These are phyloP conservation scores for Clonostachys rhizophaga DNA, from an alignment of 2,329 filamentous ascomycete genomes.

Conservation along the genomic window DNA sequence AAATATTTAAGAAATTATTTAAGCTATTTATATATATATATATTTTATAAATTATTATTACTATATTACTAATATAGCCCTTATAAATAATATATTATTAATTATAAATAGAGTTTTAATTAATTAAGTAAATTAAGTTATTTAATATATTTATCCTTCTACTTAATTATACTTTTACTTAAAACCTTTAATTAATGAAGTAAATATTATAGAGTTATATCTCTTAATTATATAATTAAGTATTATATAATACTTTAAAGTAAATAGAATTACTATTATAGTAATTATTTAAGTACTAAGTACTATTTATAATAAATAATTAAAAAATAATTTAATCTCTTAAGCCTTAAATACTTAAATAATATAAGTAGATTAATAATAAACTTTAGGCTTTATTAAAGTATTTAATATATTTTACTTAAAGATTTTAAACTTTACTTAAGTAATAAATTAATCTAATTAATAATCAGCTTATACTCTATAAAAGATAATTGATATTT, in stretches of 20 bases:
- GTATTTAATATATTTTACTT: background rate
- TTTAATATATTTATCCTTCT: slow-evolving; percentile 1
- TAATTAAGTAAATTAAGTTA: background rate
- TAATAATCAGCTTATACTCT: background rate
- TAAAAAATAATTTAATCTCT: background rate
- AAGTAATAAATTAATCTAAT: background rate
- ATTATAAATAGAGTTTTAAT: background rate
- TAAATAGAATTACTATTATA: background rate
- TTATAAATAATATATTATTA: background rate
- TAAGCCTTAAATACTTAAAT: background rate
- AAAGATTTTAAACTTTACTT: background rate
- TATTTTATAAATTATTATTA: no score
- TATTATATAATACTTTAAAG: background rate
- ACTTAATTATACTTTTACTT: slow-evolving; percentile 1
- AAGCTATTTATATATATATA: no score
- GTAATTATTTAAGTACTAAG: background rate
- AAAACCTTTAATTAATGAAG: background rate
- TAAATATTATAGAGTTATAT: background rate
- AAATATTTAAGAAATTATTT: no score
- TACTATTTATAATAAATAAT: background rate
- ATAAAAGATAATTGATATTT: background rate
- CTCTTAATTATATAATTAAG: background rate
- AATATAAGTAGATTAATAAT: background rate
- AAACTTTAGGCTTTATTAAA: background rate
- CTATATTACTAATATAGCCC: no score